These are phyloP conservation scores for Gnetum montanum DNA, from an alignment of 75 land plant genomes.

Conservation along the genomic window DNA sequence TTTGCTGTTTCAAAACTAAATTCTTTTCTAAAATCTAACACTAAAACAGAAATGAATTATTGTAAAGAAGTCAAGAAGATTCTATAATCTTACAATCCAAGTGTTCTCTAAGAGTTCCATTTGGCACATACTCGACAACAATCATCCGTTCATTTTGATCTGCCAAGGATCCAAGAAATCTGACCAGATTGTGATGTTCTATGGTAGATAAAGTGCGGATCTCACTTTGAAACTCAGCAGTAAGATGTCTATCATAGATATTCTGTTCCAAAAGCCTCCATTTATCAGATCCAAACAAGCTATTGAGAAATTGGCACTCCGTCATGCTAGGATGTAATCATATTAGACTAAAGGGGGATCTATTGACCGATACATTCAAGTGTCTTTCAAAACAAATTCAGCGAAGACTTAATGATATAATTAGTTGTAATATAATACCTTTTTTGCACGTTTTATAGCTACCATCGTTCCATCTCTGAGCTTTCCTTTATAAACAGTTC, in stretches of 20 bases:
- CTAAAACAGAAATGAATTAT: not conserved
- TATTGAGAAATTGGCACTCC: not conserved
- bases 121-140: slow-evolving; percentile 89
- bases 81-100: slow-evolving; percentile 82
- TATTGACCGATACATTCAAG: not conserved
- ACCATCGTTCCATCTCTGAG: slow-evolving; percentile 66
- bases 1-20: too few relatives aligned
- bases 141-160: slow-evolving; percentile 62
- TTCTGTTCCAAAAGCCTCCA: slow-evolving; percentile 26
- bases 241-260: slow-evolving; percentile 52
- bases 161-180: slow-evolving; percentile 67
- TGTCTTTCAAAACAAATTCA: not conserved
- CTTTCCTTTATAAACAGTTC: slow-evolving; percentile 66
- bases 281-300: slow-evolving; percentile 3
- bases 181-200: slow-evolving; percentile 78
- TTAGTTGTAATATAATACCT: slow-evolving; percentile 14
- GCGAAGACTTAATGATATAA: not conserved
- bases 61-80: not conserved
- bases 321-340: not conserved
- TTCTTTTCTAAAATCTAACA: too few relatives aligned
- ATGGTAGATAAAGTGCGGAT: slow-evolving; percentile 55
- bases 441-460: slow-evolving; percentile 77
- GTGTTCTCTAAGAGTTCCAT: slow-evolving; percentile 92
- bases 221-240: slow-evolving; percentile 65
- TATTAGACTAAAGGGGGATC: not conserved